Evolutionary conservation across 2,329 filamentous ascomycete species (phyloP), one percentile per base, ranked within the genome.

Genomic region (Ophiocordyceps polyrhachis-furcata): DNA sequence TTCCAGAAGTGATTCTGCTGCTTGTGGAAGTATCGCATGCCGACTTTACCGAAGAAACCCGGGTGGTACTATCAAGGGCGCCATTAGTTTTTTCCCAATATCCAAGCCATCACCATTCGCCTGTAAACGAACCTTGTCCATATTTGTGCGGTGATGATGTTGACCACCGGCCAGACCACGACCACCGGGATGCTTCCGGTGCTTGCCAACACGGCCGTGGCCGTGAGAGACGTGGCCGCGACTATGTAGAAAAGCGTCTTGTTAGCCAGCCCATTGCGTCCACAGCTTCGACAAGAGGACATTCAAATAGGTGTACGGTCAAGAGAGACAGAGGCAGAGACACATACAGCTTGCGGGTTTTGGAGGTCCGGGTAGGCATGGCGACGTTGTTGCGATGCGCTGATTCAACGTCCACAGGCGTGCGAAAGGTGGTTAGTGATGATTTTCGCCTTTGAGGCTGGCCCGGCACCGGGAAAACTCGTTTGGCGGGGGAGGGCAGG

Each of bases 41-140:
- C 83, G 58, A 89, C 84, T 75, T 95, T 94, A 72, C 86, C 86
- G 71, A 95, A 96, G 84, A 96, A 96, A 86, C 91, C 91, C 52
- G 89, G 87, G 66, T 93, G 85, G 81, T 89, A 87, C 72, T 89
- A 78, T 60, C 48, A 20, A 51, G 46, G 48, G 44, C 43, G 57
- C 62, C 52, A 62, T 60, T 47, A 47, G 37, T 38, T 40, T 35
- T n/a, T n/a, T n/a, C n/a, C 41, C 40, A 11, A 41, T 41, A 20
- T 20, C 44, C 38, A 29, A 40, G 41, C 50, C 50, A 20, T 28
- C 47, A 13, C 32, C 14, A 52, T 46, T 51, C 81, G 68, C 85
- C 81, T 61, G 35, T 17, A 2, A 9, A 3, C 35, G 35, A 87
- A 73, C 71, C 85, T 88, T 67, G 81, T 89, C 62, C 83, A 66